Evolutionary conservation across 148 eudicot species (phyloP).

Genomic region (Rheum nobile): DNA sequence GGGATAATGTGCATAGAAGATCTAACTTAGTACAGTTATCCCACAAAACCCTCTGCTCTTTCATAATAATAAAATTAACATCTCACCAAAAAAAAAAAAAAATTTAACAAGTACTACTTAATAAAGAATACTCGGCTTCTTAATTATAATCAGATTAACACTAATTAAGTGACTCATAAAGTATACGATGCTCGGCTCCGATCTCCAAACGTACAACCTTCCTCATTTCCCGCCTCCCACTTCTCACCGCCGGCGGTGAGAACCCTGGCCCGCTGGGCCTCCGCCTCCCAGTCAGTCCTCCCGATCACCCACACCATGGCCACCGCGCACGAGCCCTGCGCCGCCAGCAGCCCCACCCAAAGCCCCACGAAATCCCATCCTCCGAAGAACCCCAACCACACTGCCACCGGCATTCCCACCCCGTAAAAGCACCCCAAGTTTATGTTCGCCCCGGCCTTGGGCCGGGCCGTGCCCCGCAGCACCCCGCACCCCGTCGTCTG

Average conservation of each 20-base stretch:
- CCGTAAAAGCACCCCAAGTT: constrained; percentile 65
- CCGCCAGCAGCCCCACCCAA: constrained; percentile 9
- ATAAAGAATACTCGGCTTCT: too few species aligned
- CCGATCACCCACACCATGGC: constrained; percentile 5
- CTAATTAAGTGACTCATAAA: too few species aligned
- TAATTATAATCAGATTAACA: too few species aligned
- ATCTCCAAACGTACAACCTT: not conserved
- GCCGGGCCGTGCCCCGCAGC: constrained; percentile 68
- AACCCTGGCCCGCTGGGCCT: not conserved
- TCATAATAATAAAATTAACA: too few species aligned
- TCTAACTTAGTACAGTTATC: too few species aligned
- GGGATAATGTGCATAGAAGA: not conserved
- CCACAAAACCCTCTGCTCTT: not conserved
- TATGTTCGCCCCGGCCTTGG: constrained; percentile 59
- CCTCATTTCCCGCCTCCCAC: not conserved
- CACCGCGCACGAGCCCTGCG: constrained; percentile 3
- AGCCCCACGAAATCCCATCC: not conserved
- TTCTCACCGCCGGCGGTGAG: not conserved
- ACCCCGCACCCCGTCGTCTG: constrained; percentile 79
- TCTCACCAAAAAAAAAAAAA: too few species aligned
- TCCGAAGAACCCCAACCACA: constrained; percentile 9
- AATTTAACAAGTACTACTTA: too few species aligned
- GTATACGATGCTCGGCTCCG: too few species aligned
- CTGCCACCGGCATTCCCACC: constrained; percentile 79
- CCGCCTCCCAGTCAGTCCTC: constrained; percentile 7